Conservation (phyloP, 257 asterid species). For the Nicotiana tomentosiformis region DNA sequence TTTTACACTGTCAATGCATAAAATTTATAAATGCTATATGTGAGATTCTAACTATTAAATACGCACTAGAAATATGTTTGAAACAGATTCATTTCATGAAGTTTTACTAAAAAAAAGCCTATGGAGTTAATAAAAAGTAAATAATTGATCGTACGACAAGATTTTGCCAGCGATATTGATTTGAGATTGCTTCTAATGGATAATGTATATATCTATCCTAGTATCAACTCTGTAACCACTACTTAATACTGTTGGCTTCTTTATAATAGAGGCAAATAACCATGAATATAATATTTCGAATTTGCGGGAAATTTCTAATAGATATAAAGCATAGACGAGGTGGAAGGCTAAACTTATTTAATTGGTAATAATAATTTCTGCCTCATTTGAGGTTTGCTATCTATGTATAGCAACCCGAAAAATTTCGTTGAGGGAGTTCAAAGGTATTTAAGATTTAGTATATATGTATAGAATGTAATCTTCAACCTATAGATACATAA, state of each 20-base stretch:
- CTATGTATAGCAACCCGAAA: background rate
- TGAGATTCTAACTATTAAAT: background rate
- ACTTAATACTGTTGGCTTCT: background rate
- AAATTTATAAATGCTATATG: too few relatives aligned
- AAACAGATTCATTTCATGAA: background rate
- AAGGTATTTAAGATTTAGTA: too few relatives aligned
- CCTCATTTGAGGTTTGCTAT: too few relatives aligned
- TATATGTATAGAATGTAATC: too few relatives aligned
- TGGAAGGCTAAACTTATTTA: too few relatives aligned
- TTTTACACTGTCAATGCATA: too few relatives aligned
- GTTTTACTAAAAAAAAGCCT: background rate
- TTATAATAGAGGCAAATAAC: background rate
- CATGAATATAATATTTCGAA: background rate
- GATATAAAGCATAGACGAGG: too few relatives aligned
- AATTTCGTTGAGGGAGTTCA: too few relatives aligned
- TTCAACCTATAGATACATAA: too few relatives aligned
- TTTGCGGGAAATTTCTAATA: background rate
- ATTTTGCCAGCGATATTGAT: background rate
- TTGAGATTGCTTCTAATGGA: background rate
- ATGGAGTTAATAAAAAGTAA: background rate
- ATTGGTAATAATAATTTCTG: too few relatives aligned
- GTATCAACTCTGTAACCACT: background rate
- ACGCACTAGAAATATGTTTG: background rate
- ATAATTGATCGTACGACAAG: background rate
- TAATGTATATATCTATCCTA: background rate